These are phyloP conservation scores for Pseudogymnoascus pannorum DNA, from an alignment of 2,329 filamentous ascomycete species.

Conservation along the genomic window DNA sequence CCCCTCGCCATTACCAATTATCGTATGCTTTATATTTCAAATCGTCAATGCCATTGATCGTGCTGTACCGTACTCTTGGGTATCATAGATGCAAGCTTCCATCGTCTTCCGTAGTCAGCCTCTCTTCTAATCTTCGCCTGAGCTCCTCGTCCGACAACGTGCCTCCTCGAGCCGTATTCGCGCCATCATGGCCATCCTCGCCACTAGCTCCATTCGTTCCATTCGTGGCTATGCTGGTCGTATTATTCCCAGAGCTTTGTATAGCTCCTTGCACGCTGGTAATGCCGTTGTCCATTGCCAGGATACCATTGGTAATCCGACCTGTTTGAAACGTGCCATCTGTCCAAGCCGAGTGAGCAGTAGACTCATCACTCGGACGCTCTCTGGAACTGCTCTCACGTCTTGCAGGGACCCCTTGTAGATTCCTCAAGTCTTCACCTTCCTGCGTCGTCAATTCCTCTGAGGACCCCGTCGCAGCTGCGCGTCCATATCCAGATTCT, in stretches of 20 bases:
- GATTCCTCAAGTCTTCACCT: constrained; percentile 11
- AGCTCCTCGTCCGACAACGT: constrained; percentile 53
- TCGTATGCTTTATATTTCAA: background rate
- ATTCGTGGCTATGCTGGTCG: constrained; percentile 12
- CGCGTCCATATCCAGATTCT: constrained; percentile 18
- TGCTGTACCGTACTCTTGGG: background rate
- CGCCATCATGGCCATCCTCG: too few species aligned
- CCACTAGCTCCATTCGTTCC: constrained; percentile 2
- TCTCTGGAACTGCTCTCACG: constrained; percentile 11
- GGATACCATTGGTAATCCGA: constrained; percentile 43
- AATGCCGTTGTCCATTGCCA: constrained; percentile 36
- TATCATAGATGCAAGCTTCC: constrained; percentile 56
- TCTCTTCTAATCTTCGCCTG: constrained; percentile 46
- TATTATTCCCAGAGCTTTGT: background rate
- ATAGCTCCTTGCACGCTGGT: constrained; percentile 8
- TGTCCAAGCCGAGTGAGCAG: constrained; percentile 40
- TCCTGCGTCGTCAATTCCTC: constrained; percentile 19
- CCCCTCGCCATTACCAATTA: background rate
- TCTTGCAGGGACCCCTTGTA: background rate
- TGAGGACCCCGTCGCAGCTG: constrained; percentile 12
- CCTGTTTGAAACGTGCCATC: constrained; percentile 60
- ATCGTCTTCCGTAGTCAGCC: constrained; percentile 44
- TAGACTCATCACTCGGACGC: background rate
- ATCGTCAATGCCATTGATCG: background rate
- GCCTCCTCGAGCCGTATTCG: constrained; percentile 31